A percentile compares a stretch with the other conserved stretches of the same genome.
phyloP scores from a whole-genome alignment of 768 basidiomycete genomes.

The Termitomyces sp. region DNA sequence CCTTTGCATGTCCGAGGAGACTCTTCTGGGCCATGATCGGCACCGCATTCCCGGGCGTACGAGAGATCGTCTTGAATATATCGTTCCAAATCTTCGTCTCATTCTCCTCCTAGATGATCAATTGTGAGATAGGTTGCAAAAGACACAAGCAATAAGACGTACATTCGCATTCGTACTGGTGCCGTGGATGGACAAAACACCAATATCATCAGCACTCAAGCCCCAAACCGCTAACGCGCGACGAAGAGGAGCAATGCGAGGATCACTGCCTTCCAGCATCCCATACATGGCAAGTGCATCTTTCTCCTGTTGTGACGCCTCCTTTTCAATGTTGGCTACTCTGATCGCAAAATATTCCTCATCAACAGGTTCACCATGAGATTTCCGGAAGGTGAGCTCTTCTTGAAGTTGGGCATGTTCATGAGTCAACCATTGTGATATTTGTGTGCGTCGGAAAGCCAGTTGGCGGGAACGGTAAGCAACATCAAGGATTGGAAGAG shows the following conservation, averaged over 20 bases:
- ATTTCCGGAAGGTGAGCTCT: conserved; percentile 62
- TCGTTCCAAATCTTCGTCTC: conserved; percentile 97
- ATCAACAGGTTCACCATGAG: conserved; percentile 43
- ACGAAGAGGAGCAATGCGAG: conserved; percentile 84
- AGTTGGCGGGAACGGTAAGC: conserved; percentile 92
- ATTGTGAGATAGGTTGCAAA: conserved; percentile 3
- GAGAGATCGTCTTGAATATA: conserved; percentile 81
- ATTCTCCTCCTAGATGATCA: conserved; percentile 73
- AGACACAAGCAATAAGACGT: conserved; percentile 14
- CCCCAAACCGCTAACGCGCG: conserved; percentile 98
- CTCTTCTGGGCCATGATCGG: conserved; percentile 98
- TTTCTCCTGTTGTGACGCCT: conserved; percentile 88
- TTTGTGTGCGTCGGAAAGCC: conserved; percentile 90
- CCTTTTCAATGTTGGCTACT: conserved; percentile 80
- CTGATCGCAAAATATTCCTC: conserved; percentile 72
- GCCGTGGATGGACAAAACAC: conserved; percentile 84
- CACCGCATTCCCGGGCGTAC: conserved; percentile 93
- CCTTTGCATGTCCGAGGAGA: conserved; percentile 95
- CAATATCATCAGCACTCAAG: conserved; percentile 87
- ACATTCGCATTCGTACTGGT: conserved; percentile 84
- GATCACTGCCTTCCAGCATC: conserved; percentile 87
- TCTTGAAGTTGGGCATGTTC: conserved; percentile 82
- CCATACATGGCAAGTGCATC: conserved; percentile 92
- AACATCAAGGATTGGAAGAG: conserved; percentile 76
- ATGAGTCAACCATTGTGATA: conserved; percentile 89